These are phyloP conservation scores for Podospora anserina DNA, from an alignment of 495 filamentous ascomycete species.

Conservation along the genomic window DNA sequence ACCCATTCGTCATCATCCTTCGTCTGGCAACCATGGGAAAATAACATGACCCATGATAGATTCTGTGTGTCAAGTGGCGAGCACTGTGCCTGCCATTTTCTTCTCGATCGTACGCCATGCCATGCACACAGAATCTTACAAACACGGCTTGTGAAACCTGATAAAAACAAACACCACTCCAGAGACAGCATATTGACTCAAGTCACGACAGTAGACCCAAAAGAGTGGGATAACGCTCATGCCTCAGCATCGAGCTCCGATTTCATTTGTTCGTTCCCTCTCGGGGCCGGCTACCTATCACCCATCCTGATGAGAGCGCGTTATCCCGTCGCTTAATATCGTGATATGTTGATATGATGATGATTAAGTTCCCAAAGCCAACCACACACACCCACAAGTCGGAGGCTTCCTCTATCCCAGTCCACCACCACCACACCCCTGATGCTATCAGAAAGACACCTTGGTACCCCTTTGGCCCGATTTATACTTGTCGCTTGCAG, in stretches of 20 bases:
- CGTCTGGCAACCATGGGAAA: too few species aligned
- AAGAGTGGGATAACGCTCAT: not conserved
- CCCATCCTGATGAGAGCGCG: not conserved
- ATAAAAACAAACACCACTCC: too few species aligned
- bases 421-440: not conserved
- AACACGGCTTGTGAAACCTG: too few species aligned
- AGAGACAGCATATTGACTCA: not conserved
- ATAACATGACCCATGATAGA: too few species aligned
- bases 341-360: not conserved
- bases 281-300: not conserved
- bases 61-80: too few species aligned
- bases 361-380: not conserved
- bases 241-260: not conserved
- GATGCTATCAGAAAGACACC: not conserved
- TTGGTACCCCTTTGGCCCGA: not conserved
- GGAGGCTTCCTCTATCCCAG: not conserved
- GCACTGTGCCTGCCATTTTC: too few species aligned
- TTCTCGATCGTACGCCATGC: too few species aligned
- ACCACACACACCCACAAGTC: not conserved
- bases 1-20: too few species aligned
- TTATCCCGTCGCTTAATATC: not conserved
- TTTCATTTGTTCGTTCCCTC: not conserved
- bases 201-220: not conserved
- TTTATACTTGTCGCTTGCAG: not conserved
- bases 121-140: too few species aligned